Evolutionary conservation across 2,329 filamentous ascomycete species (phyloP).

Genomic region (Xylariales sp.): DNA sequence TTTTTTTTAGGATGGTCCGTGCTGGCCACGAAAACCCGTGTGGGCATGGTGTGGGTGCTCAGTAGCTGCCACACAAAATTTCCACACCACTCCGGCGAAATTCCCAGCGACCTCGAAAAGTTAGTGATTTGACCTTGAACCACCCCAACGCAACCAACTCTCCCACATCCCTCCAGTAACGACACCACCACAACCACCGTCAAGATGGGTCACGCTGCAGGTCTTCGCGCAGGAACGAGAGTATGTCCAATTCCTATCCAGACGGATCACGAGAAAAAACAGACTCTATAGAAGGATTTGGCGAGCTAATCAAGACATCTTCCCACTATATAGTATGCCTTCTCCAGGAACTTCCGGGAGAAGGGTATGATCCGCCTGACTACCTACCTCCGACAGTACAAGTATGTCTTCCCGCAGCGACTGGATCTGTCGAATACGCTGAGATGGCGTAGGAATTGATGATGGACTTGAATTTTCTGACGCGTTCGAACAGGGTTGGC

Average conservation of each 20-base stretch:
- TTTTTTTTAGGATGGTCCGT: conserved; percentile 1
- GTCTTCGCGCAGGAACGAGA: conserved; percentile 83
- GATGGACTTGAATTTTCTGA: conserved; percentile 32
- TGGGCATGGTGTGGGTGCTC: not conserved
- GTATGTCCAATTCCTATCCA: conserved; percentile 52
- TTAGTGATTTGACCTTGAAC: conserved; percentile 5
- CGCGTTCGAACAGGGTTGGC: conserved; percentile 64
- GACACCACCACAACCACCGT: conserved; percentile 46
- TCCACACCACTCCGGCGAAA: conserved; percentile 8
- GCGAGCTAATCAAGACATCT: too few relatives aligned
- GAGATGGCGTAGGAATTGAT: too few relatives aligned
- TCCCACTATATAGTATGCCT: conserved; percentile 82
- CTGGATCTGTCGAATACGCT: too few relatives aligned
- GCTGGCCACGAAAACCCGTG: not conserved
- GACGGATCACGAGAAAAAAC: too few relatives aligned
- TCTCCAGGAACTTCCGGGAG: conserved; percentile 91
- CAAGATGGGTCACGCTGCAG: conserved; percentile 82
- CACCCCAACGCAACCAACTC: conserved; percentile 9
- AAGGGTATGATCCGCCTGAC: conserved; percentile 90
- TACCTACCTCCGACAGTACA: conserved; percentile 94
- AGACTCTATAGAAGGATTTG: too few relatives aligned
- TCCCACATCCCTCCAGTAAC: conserved; percentile 15
- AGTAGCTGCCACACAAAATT: conserved; percentile 12
- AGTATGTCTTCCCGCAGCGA: too few relatives aligned
- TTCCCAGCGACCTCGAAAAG: conserved; percentile 8